Evolutionary conservation across 305 asterid genomes (phyloP), one percentile per base, ranked within the genome.

Genomic region (Solanum aculeatissimum): DNA sequence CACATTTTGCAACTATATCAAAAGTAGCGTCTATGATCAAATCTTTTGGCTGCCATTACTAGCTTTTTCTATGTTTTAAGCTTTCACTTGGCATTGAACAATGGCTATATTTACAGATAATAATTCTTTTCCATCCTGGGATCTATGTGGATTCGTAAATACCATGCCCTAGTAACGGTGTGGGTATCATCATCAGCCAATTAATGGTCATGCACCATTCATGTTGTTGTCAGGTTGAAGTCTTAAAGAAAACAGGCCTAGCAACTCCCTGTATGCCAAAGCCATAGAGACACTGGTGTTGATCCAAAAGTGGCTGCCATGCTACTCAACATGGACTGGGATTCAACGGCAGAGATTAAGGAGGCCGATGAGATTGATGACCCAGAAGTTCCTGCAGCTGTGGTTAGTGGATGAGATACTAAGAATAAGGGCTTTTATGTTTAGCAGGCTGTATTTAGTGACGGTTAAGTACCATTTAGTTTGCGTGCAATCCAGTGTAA

Each of bases 271-370:
- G 84, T 92, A 96, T 85, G 99, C 95, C 40, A 93, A 86, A 88
- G 89, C 92, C 83, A 95, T 97, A 7, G 55, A 60, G 94, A 95
- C 89, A 92, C 95, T 1, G 97, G 98, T 81, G 74, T 95, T 79
- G 88, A 93, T 89, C 93, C 91, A 15, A 83, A 86, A 85, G 96
- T 84, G 87, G 98, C 96, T 82, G 94, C 98, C 75, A 93, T 91
- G 90, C 90, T 94, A 89, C 93, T 95, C 72, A 93, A 92, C 80
- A 71, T 96, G 63, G 98, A 94, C 79, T 95, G 98, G 98, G 98
- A 96, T 88, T 88, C 93, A 78, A 95, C 97, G 51, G 97, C 97
- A 40, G 97, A 92, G 88, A 89, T 95, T 84, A 95, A 90, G 69
- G 97, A 92, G 62, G 90, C 83, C 6, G 89, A 80, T 63, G 93